phyloP scores from a whole-genome alignment of 1,139 yeast species.

The Geotrichum siamense region DNA sequence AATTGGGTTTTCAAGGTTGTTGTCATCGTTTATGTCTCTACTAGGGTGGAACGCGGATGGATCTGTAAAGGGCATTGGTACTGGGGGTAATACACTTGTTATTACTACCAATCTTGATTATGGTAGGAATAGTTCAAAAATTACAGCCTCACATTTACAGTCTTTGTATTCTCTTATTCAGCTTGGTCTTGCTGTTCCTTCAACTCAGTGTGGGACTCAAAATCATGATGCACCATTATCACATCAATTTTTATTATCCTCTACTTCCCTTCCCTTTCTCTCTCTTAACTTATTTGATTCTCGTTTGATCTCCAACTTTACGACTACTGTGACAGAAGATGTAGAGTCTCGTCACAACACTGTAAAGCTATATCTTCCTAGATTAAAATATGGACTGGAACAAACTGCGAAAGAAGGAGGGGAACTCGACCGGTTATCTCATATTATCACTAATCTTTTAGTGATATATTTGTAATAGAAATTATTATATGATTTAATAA shows the following conservation, averaged over 20 bases:
- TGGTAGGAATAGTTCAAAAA: constrained; percentile 31
- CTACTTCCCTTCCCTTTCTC: constrained; percentile 15
- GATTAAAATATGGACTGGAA: constrained; percentile 47
- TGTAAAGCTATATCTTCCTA: constrained; percentile 45
- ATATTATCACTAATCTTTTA: no score
- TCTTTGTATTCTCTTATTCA: constrained; percentile 27
- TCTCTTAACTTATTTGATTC: constrained; percentile 12
- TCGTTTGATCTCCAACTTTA: not conserved
- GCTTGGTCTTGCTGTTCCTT: constrained; percentile 24
- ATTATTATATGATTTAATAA: no score
- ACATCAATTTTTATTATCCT: constrained; percentile 12
- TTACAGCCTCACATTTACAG: constrained; percentile 29
- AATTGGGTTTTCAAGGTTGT: constrained; percentile 33
- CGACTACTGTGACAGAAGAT: constrained; percentile 46
- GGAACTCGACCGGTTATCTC: constrained; percentile 63
- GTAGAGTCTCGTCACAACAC: constrained; percentile 53
- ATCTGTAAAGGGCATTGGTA: constrained; percentile 1
- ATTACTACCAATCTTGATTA: constrained; percentile 32
- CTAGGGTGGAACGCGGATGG: constrained; percentile 35
- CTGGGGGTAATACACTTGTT: constrained; percentile 1
- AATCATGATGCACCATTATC: not conserved
- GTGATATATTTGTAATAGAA: no score
- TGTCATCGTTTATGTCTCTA: constrained; percentile 36
- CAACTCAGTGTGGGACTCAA: constrained; percentile 3
- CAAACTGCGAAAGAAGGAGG: constrained; percentile 64